These are phyloP conservation scores for Nitzschia putrida DNA, from an alignment of 108 stramenopile genomes.

Conservation along the genomic window DNA sequence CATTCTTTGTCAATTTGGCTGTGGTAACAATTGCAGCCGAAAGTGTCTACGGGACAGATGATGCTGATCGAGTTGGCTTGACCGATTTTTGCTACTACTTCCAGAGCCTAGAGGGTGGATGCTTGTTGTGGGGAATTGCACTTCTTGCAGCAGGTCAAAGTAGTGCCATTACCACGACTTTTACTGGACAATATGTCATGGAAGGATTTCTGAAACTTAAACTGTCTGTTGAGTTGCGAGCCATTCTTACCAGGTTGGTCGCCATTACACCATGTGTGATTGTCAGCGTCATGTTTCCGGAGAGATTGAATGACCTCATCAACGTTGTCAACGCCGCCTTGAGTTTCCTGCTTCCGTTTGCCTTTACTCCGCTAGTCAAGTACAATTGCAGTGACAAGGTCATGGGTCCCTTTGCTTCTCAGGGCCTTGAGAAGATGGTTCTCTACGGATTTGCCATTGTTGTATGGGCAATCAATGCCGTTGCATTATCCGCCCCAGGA, in stretches of 20 bases:
- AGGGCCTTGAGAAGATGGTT: slow-evolving; percentile 39
- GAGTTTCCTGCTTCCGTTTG: slow-evolving; percentile 78
- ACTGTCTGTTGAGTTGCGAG: slow-evolving; percentile 59
- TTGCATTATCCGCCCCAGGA: slow-evolving; percentile 47
- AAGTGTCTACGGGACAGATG: slow-evolving; percentile 55
- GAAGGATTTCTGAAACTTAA: slow-evolving; percentile 79
- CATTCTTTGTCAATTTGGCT: slow-evolving; percentile 82
- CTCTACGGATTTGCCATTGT: slow-evolving; percentile 46
- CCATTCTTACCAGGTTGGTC: slow-evolving; percentile 68
- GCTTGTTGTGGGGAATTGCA: slow-evolving; percentile 79
- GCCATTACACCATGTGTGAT: slow-evolving; percentile 77
- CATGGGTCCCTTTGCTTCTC: slow-evolving; percentile 65
- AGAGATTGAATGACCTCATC: slow-evolving; percentile 61
- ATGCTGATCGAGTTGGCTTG: slow-evolving; percentile 42
- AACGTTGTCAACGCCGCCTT: slow-evolving; percentile 80
- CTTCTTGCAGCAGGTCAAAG: slow-evolving; percentile 83
- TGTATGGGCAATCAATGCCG: slow-evolving; percentile 60
- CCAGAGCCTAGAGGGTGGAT: slow-evolving; percentile 52
- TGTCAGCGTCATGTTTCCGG: slow-evolving; percentile 66
- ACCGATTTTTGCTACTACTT: slow-evolving; percentile 72
- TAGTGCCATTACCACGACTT: slow-evolving; percentile 79
- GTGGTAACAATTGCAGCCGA: slow-evolving; percentile 84
- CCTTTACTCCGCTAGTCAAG: slow-evolving; percentile 75
- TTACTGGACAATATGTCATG: slow-evolving; percentile 88
- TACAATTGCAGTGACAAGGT: slow-evolving; percentile 54